phyloP scores from a whole-genome alignment of 208 protist species.

The Histomonas meleagridis region DNA sequence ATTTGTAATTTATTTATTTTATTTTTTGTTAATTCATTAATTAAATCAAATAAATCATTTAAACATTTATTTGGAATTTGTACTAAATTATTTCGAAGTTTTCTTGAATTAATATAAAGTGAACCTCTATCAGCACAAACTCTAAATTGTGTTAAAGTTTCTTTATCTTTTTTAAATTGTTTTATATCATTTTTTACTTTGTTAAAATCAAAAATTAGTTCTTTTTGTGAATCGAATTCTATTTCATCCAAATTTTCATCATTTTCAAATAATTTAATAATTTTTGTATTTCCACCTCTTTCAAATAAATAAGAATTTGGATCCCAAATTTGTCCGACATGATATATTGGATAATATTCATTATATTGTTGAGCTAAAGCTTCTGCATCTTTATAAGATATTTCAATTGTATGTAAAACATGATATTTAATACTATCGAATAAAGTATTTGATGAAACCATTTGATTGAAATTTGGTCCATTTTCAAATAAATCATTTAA shows the following conservation, averaged over 20 bases:
- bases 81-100: neutral
- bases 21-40: neutral
- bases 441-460: no score
- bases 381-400: neutral
- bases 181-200: neutral
- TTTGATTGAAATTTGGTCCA: no score
- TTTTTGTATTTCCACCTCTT: neutral
- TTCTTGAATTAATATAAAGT: slow-evolving; percentile 2
- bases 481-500: no score
- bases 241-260: neutral
- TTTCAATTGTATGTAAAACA: neutral
- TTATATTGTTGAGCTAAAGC: neutral
- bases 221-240: neutral
- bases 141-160: neutral
- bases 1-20: neutral
- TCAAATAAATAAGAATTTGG: neutral
- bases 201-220: neutral
- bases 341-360: slow-evolving; percentile 8
- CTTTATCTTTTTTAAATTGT: neutral
- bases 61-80: neutral
- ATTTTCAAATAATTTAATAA: neutral
- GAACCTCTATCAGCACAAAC: neutral
- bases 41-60: neutral
- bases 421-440: neutral
- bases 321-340: neutral